phyloP scores from a whole-genome alignment of 2,329 filamentous ascomycete species.

The Diaporthe sp. region DNA sequence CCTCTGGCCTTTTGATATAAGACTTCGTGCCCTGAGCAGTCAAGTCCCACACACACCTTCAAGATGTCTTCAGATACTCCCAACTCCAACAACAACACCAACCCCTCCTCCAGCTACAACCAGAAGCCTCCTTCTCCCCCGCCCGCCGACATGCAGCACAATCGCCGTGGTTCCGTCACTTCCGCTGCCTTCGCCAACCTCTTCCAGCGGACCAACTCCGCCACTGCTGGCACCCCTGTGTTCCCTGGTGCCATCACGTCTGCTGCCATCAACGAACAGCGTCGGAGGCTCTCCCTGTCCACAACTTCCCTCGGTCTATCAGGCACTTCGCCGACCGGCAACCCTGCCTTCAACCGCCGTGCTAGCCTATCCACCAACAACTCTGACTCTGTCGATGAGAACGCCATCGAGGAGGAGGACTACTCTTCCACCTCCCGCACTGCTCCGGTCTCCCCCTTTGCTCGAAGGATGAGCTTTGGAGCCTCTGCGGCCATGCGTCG shows the following conservation, averaged over 20 bases:
- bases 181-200: constrained; percentile 70
- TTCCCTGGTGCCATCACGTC: constrained; percentile 61
- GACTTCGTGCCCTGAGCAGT: constrained; percentile 15
- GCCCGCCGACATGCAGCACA: constrained; percentile 51
- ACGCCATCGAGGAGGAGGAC: constrained; percentile 79
- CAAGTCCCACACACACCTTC: constrained; percentile 24
- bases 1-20: constrained; percentile 28
- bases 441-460: constrained; percentile 80
- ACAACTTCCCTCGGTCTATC: constrained; percentile 71
- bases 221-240: constrained; percentile 57
- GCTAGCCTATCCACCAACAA: constrained; percentile 78
- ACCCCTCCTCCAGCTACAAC: constrained; percentile 46
- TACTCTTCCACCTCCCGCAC: constrained; percentile 65
- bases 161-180: constrained; percentile 70
- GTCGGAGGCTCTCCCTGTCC: constrained; percentile 81
- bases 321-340: constrained; percentile 74
- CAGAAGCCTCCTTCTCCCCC: constrained; percentile 48
- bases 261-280: constrained; percentile 67
- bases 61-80: constrained; percentile 51
- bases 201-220: constrained; percentile 70
- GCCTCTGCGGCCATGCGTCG: constrained; percentile 78
- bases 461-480: constrained; percentile 90
- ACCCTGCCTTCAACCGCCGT: constrained; percentile 67
- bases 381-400: constrained; percentile 78
- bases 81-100: constrained; percentile 47